Base-by-base conservation (phyloP, 2,329 filamentous ascomycete species). In the Rachicladosporium sp. region DNA sequence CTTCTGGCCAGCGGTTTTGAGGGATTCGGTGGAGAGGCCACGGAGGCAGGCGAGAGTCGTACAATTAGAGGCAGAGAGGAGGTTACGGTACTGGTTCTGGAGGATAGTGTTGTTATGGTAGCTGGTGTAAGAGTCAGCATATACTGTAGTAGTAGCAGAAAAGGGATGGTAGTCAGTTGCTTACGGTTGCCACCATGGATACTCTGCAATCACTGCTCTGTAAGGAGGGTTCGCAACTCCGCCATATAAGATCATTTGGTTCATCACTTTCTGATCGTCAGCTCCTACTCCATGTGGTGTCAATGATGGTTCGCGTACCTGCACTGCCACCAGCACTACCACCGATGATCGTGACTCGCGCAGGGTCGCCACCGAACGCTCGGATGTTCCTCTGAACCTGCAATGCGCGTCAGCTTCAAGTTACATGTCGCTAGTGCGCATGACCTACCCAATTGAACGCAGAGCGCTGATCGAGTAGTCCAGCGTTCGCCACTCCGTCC, bases 141-240 rank as follows among this genome's bases (percentile, higher is more conserved):
- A 23, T 23, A 6, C 4, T 23, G 21, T 4, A 6, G 6, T 6
- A 23, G 4, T 23, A 23, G 21, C n/a, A n/a, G 6, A 6, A 23
- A 6, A 6, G 39, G 50, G 46, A 35, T 45, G 15, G 8, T 42
- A 43, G 3, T 41, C 29, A 36, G 49, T 49, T 15, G 45, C 45
- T 29, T 35, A 47, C n/a, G 51, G 50, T 37, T 59, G 58, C 53
- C 52, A 61, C 57, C 57, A 60, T 3, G 58, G 57, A 37, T 52
- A 56, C 33, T 63, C 50, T 6, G 56, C 43, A 33, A 67, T 66
- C 0, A 60, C 65, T 4, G 61, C 64, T n/a, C 58, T 52, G 45
- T 67, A 68, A 0, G 65, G 58, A 0, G 61, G 59, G 1, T 56
- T 48, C 4, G 53, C 51, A 0, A 55, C 47, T 4, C 61, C 64